These are phyloP conservation scores for Penstemon barbatus DNA, from an alignment of 257 asterid genomes.

Conservation along the genomic window DNA sequence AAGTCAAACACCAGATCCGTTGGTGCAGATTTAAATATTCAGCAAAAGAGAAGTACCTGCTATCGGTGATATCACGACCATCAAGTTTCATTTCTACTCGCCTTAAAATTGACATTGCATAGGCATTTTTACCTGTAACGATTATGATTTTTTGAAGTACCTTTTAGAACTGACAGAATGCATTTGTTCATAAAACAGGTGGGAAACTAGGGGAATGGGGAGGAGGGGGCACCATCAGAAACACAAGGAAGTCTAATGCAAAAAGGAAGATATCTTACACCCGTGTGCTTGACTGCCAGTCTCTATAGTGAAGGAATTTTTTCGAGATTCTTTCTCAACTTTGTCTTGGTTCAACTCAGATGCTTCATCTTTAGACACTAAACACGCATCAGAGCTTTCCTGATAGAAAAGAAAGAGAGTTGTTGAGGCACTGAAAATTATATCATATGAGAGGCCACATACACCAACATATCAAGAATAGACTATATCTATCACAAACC, in stretches of 20 bases:
- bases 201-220: neutral
- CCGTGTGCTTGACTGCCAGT: constrained; percentile 43
- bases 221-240: neutral
- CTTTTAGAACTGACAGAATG: constrained; percentile 6
- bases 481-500: constrained; percentile 42
- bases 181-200: constrained; percentile 6
- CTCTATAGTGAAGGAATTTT: constrained; percentile 41
- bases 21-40: constrained; percentile 9
- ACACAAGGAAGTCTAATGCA: constrained; percentile 2
- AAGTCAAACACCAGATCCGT: constrained; percentile 25
- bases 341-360: constrained; percentile 50
- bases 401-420: constrained; percentile 35
- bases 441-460: constrained; percentile 13
- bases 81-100: constrained; percentile 94
- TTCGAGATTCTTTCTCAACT: constrained; percentile 48
- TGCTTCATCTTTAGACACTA: constrained; percentile 43
- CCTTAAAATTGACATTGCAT: constrained; percentile 79
- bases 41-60: constrained; percentile 55
- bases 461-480: constrained; percentile 4
- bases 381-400: constrained; percentile 52
- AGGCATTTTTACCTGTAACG: constrained; percentile 76
- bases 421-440: constrained; percentile 18
- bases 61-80: constrained; percentile 76
- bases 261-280: constrained; percentile 47
- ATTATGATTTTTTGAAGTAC: neutral